Percentiles rank a stretch among this genome's conserved stretches.
phyloP scores from a whole-genome alignment of 768 basidiomycete species.

The Xerocomus brunneocitrinus region DNA sequence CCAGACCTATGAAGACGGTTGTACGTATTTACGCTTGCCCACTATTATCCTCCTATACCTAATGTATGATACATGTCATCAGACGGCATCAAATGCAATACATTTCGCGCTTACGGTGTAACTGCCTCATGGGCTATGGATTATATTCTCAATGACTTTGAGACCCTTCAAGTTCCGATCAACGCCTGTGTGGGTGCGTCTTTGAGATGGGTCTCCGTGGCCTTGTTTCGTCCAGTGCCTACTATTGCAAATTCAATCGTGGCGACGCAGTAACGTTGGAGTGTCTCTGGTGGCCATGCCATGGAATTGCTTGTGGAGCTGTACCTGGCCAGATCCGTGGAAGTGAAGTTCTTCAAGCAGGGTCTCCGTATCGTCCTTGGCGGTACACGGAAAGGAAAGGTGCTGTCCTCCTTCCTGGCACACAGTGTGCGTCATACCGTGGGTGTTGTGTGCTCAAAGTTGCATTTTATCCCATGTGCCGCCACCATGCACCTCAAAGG shows the following conservation, averaged over 20 bases:
- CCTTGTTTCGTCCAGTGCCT: conserved; percentile 16
- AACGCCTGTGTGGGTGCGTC: conserved; percentile 22
- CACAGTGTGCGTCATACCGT: conserved; percentile 20
- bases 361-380: conserved; percentile 14
- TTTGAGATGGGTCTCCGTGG: conserved; percentile 21
- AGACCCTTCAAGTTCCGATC: conserved; percentile 20
- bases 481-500: conserved; percentile 1
- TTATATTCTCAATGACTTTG: conserved; percentile 7
- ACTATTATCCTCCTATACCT: conserved; percentile 17
- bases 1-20: conserved; percentile 4
- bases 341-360: conserved; percentile 11
- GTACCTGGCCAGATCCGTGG: conserved; percentile 20
- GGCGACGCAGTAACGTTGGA: conserved; percentile 15
- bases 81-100: conserved; percentile 8
- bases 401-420: background rate
- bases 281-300: conserved; percentile 9
- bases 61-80: conserved; percentile 15
- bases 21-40: conserved; percentile 26
- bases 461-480: conserved; percentile 13
- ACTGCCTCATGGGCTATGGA: conserved; percentile 17
- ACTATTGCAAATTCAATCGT: conserved; percentile 20
- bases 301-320: conserved; percentile 17
- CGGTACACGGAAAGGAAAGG: background rate
- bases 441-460: conserved; percentile 1
- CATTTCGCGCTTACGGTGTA: conserved; percentile 5